phyloP scores from a whole-genome alignment of 164 flowering plant genomes.

The Umbellularia californica region DNA sequence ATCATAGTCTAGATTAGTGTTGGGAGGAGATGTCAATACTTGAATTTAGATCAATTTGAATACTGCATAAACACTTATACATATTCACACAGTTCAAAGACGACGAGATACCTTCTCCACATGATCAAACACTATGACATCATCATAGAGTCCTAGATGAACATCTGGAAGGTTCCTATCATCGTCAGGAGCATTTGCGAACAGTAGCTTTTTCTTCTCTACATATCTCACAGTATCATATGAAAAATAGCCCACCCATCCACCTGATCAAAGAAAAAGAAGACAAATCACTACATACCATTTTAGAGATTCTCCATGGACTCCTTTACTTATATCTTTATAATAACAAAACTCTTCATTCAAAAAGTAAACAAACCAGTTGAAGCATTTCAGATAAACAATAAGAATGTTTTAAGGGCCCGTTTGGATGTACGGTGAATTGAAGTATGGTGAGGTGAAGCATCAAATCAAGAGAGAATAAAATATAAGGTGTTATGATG shows the following conservation, averaged over 20 bases:
- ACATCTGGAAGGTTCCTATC: constrained; percentile 89
- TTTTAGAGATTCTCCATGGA: no score
- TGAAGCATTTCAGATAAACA: no score
- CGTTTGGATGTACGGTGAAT: no score
- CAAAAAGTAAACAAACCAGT: no score
- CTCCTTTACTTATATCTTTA: no score
- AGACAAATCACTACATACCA: not conserved
- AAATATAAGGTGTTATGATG: no score
- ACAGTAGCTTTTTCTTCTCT: constrained; percentile 86
- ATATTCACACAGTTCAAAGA: not conserved
- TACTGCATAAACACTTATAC: no score
- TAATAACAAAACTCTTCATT: no score
- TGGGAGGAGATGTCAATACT: not conserved
- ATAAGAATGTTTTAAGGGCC: no score
- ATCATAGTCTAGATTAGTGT: no score
- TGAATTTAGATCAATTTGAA: not conserved
- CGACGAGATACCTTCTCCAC: constrained; percentile 73
- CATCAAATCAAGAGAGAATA: no score
- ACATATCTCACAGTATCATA: constrained; percentile 91
- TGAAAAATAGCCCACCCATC: constrained; percentile 96
- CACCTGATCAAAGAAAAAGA: constrained; percentile 52
- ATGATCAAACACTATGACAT: constrained; percentile 90
- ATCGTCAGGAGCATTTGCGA: constrained; percentile 72
- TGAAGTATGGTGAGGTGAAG: no score
- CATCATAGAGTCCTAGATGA: constrained; percentile 86